Evolutionary conservation across 805 yeast species (phyloP), one percentile per base, ranked within the genome.

Genomic region (Millerago galiae): DNA sequence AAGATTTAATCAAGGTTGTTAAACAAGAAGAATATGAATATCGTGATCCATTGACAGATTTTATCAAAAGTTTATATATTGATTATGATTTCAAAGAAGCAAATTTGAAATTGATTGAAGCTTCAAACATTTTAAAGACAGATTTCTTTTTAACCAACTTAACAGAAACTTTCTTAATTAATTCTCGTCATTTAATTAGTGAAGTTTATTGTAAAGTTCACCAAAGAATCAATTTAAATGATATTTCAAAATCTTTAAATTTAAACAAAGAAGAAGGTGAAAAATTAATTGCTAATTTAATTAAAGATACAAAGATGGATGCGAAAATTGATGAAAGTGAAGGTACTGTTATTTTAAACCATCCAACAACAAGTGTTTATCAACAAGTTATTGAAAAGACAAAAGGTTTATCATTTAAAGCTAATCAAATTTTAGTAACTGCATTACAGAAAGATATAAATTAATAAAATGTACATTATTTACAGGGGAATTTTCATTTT

Each of bases 341-440:
- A 48, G 77, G 74, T 33, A 60, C 78, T 17, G 70, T 75, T 25
- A 65, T 80, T 45, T 72, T 73, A 60, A 72, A 72, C 57, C 78
- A 76, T 50, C 75, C 77, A 43, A 62, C 68, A 16, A 70, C 70
- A 39, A 68, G 78, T 52, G 76, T 77, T 33, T 72, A 82, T 64
- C 88, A 84, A 51, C 83, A 80, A 50, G 74, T 84, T 32, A 74
- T 75, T 48, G 85, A 80, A 53, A 77, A 74, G 60, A 77, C 84
- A n/a, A 80, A 79, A 67, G 79, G 79, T 5, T 63, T 79, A 53
- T 71, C 77, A 29, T 78, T 74, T 65, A 72, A 77, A 54, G 73
- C 82, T 15, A 72, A 70, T 57, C 83, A 79, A 60, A 66, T 77
- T 35, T 67, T 77, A 48, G 69, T 71, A 43, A 68, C 70, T 43